Evolutionary conservation across 176 grass and related monocot genomes (phyloP).

Genomic region (Microstegium vimineum): DNA sequence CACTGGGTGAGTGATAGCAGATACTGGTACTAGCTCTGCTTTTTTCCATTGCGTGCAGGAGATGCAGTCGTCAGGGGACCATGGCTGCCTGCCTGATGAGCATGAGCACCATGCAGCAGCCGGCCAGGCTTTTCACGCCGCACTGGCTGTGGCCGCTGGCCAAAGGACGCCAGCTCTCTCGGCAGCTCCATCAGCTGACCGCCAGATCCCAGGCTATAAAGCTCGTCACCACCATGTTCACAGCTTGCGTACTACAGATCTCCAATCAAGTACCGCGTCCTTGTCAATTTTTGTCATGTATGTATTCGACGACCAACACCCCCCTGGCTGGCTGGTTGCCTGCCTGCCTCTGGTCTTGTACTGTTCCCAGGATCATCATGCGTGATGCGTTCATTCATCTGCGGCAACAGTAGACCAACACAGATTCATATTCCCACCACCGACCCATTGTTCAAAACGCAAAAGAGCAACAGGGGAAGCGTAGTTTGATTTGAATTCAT

Average conservation of each 20-base stretch:
- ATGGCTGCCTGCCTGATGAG: constrained; percentile 23
- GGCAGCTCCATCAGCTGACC: background rate
- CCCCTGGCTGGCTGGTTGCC: too few relatives aligned
- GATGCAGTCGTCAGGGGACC: background rate
- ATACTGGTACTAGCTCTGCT: background rate
- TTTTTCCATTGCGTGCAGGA: too few relatives aligned
- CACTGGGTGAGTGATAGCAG: background rate
- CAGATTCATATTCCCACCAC: background rate
- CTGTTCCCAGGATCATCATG: background rate
- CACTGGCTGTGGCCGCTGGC: background rate
- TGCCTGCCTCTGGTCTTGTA: background rate
- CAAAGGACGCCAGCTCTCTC: constrained; percentile 27
- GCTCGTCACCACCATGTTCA: background rate
- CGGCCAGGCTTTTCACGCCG: constrained; percentile 33
- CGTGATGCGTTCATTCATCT: background rate
- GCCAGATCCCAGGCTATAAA: background rate
- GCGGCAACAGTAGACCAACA: background rate
- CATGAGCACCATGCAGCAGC: background rate
- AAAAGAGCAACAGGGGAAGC: background rate
- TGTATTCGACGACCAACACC: background rate
- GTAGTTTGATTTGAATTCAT: background rate
- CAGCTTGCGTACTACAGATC: background rate
- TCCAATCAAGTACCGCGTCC: constrained; percentile 15
- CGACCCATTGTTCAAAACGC: background rate
- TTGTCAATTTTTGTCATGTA: constrained; percentile 11